Conservation (phyloP, 1,284 basidiomycete species). For the Rhodofomes roseus region DNA sequence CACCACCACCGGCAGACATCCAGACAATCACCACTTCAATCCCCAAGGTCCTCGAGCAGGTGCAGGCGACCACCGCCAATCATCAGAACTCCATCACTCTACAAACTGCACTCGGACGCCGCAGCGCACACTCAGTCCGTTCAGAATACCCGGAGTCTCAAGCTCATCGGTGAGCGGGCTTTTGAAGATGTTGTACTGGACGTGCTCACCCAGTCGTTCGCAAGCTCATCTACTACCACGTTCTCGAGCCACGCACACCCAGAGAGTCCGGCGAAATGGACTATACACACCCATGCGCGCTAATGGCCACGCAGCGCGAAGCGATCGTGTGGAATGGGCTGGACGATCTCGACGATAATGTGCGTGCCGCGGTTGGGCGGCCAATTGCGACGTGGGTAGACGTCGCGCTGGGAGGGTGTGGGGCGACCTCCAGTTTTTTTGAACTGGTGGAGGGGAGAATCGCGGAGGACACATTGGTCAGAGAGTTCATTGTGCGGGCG, state of each 20-base stretch:
- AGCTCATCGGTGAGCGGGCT: slow-evolving; percentile 74
- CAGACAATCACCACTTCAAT: slow-evolving; percentile 33
- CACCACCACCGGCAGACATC: slow-evolving; percentile 26
- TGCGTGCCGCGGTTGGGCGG: slow-evolving; percentile 76
- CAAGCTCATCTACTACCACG: slow-evolving; percentile 74
- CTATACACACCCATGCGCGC: slow-evolving; percentile 62
- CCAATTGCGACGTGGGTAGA: slow-evolving; percentile 79
- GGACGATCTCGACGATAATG: slow-evolving; percentile 83
- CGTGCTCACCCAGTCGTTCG: slow-evolving; percentile 79
- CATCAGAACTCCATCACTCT: slow-evolving; percentile 89
- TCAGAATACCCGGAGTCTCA: slow-evolving; percentile 47
- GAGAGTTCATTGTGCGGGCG: slow-evolving; percentile 58
- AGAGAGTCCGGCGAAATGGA: slow-evolving; percentile 34
- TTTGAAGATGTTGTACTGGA: slow-evolving; percentile 78
- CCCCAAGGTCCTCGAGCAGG: slow-evolving; percentile 76
- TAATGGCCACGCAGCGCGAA: slow-evolving; percentile 78
- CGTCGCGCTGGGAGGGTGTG: slow-evolving; percentile 27
- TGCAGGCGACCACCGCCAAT: slow-evolving; percentile 79
- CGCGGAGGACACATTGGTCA: slow-evolving; percentile 65
- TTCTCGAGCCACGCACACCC: slow-evolving; percentile 40
- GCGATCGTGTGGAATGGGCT: slow-evolving; percentile 78
- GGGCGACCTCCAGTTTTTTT: slow-evolving; percentile 49
- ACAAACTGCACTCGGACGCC: slow-evolving; percentile 78
- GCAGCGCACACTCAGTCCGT: slow-evolving; percentile 52
- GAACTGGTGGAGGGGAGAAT: slow-evolving; percentile 56